A percentile compares a stretch with the other conserved stretches of the same genome.
Evolutionary conservation across 73 alveolate genomes (phyloP).

Genomic region (Paramecium tetraurelia): DNA sequence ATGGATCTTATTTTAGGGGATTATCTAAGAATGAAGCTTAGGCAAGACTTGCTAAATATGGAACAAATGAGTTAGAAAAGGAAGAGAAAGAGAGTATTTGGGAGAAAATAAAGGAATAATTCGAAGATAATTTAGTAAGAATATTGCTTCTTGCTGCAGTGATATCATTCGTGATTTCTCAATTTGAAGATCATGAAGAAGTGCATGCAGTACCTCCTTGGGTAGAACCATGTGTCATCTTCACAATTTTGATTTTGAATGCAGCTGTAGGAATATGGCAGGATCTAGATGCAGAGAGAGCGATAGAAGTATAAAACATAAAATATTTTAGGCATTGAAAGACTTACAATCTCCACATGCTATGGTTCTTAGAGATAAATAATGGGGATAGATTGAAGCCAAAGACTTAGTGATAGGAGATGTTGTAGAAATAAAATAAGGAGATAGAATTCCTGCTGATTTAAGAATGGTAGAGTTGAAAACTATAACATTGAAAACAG

Average conservation of each 20-base stretch:
- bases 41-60: conserved; percentile 68
- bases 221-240: conserved; percentile 96
- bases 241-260: conserved; percentile 87
- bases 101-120: conserved; percentile 88
- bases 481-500: conserved; percentile 59
- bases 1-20: not conserved
- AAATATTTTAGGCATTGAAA: conserved; percentile 75
- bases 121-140: conserved; percentile 91
- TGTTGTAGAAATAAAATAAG: conserved; percentile 78
- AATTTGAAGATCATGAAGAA: conserved; percentile 59
- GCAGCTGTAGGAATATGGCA: conserved; percentile 94
- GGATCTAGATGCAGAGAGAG: conserved; percentile 96
- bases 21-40: not conserved
- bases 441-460: conserved; percentile 97
- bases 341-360: conserved; percentile 83
- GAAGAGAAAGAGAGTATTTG: conserved; percentile 89
- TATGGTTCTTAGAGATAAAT: conserved; percentile 74
- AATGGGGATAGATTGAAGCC: conserved; percentile 83
- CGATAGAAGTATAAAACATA: conserved; percentile 68
- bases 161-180: conserved; percentile 79
- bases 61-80: conserved; percentile 83
- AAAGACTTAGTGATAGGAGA: conserved; percentile 94
- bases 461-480: conserved; percentile 71
- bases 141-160: conserved; percentile 92
- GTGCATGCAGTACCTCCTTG: conserved; percentile 66